Base-by-base conservation (phyloP, 495 filamentous ascomycete genomes). In the Penicillium tannophilum region DNA sequence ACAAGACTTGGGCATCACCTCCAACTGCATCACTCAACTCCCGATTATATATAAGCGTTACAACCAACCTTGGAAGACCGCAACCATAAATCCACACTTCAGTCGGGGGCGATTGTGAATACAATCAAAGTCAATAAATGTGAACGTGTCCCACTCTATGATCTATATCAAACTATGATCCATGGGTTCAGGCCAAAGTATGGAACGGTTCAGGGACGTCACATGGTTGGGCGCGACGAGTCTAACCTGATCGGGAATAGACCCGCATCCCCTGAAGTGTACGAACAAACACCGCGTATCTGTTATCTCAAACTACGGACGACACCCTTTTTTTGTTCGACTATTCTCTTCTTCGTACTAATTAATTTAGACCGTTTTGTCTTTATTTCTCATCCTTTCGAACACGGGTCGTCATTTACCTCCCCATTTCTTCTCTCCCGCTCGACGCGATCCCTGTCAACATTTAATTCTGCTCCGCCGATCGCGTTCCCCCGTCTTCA, bases 241-340 rank as follows among this genome's bases (percentile, higher is more conserved):
- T 69, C 65, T 65, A 60, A n/a, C 71, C 60, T 2, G 14, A 64
- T 71, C 3, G 0, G 63, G 67, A 14, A 6, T 45, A 60, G 62
- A 58, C 63, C 45, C 45, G 44, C 48, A 66, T 66, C 69, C 71
- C 71, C 71, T 72, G 69, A 71, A 69, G 65, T 62, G 61, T 30
- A 57, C 60, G 50, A 64, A 65, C 66, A 55, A 59, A 69, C 66
- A 68, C 63, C 69, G 70, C 71, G 69, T 65, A 56, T 62, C 54
- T 64, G 42, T 62, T 55, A 50, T 58, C 52, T 55, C 59, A 20
- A 4, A 26, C 36, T 28, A 39, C 26, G 17, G 14, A 20, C 17
- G 9, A 54, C 19, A 6, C 23, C 28, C 54, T 52, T 55, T 60
- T 43, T 56, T 52, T 52, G 58, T 55, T 57, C 2, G 42, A 42